These are phyloP conservation scores for Termitomyces sp. DNA, from an alignment of 768 basidiomycete genomes.

Conservation along the genomic window DNA sequence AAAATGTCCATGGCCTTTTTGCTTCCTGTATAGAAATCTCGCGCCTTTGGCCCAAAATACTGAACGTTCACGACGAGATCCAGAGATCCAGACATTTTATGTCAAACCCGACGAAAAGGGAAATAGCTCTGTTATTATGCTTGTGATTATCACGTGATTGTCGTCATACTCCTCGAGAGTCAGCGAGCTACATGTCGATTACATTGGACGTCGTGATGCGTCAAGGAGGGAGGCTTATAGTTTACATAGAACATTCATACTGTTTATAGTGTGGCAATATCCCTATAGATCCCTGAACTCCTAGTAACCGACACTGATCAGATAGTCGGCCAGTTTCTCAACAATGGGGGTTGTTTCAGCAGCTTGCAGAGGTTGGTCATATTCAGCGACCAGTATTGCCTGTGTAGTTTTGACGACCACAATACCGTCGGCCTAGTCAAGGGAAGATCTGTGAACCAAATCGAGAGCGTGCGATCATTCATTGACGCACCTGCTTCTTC, in stretches of 20 bases:
- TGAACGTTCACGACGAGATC: slow-evolving; percentile 26
- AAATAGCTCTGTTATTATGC: not conserved
- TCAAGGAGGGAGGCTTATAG: slow-evolving; percentile 6
- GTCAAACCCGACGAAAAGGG: not conserved
- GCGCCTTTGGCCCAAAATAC: slow-evolving; percentile 30
- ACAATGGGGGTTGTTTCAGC: slow-evolving; percentile 61
- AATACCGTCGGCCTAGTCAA: slow-evolving; percentile 61
- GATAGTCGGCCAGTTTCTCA: slow-evolving; percentile 71
- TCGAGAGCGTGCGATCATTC: not conserved
- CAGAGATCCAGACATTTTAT: not conserved
- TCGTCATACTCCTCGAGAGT: not conserved
- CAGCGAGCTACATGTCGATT: not conserved
- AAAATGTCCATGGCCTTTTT: slow-evolving; percentile 20
- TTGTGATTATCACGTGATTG: slow-evolving; percentile 5
- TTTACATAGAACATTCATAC: slow-evolving; percentile 13
- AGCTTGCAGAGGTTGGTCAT: slow-evolving; percentile 57
- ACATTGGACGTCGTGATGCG: not conserved
- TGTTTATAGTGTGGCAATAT: not conserved
- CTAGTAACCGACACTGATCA: slow-evolving; percentile 56
- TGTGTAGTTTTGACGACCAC: slow-evolving; percentile 76
- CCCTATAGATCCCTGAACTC: slow-evolving; percentile 4
- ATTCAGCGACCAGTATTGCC: slow-evolving; percentile 80
- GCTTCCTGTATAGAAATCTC: slow-evolving; percentile 25
- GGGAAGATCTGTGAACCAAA: not conserved
- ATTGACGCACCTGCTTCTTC: slow-evolving; percentile 66